Percentiles rank a stretch among this genome's conserved stretches.
These are phyloP conservation scores for Cenchrus fungigraminus DNA, from an alignment of 176 grass and related monocot species.

Conservation along the genomic window DNA sequence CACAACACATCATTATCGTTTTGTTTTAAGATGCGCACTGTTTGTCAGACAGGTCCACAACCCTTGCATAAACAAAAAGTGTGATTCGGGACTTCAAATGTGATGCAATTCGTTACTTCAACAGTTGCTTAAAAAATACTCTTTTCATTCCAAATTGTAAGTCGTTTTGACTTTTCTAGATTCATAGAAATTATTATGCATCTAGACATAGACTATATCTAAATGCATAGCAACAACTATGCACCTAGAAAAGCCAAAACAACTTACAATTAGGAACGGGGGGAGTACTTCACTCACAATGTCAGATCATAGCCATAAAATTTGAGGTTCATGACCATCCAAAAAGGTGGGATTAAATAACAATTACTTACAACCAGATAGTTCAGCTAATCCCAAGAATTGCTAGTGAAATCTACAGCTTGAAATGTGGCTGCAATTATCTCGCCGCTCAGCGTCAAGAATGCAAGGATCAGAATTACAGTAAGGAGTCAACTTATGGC, in stretches of 20 bases:
- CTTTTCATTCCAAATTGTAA: too few relatives aligned
- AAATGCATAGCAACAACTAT: too few relatives aligned
- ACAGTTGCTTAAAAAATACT: not conserved
- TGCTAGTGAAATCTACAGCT: not conserved
- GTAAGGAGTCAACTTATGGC: constrained; percentile 31
- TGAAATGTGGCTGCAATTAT: not conserved
- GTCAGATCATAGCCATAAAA: not conserved
- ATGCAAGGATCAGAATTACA: not conserved
- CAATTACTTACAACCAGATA: constrained; percentile 22
- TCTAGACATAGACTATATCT: too few relatives aligned
- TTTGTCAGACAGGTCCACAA: not conserved
- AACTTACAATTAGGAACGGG: too few relatives aligned
- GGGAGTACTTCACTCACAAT: not conserved
- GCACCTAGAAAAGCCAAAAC: too few relatives aligned
- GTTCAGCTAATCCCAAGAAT: constrained; percentile 20
- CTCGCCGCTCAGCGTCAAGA: not conserved
- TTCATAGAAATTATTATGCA: too few relatives aligned
- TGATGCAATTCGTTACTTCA: not conserved
- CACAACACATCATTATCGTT: not conserved
- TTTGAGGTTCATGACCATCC: not conserved
- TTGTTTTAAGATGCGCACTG: not conserved
- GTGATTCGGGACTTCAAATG: not conserved
- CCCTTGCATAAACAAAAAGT: not conserved
- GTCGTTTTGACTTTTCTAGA: too few relatives aligned
- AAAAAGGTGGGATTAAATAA: not conserved